Evolutionary conservation across 1,139 yeast species (phyloP), one percentile per base, ranked within the genome.

Genomic region (Pichia sp.): DNA sequence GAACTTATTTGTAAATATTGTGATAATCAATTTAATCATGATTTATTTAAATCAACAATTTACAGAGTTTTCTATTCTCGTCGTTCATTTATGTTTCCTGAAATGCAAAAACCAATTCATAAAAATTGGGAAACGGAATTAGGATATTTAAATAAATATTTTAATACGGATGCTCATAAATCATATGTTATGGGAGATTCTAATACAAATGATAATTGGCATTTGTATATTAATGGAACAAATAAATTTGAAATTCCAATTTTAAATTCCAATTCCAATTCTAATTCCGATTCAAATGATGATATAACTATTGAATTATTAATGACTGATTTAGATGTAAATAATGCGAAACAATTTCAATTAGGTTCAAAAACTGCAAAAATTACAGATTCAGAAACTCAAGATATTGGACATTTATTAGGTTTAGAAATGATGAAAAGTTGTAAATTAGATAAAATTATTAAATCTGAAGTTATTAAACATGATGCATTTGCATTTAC

Each of bases 21-120:
- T 29, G 53, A 58, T n/a, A 65, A 71, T 64, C 50, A 53, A 43
- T 37, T 26, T 22, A 18, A 31, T 3, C 43, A 53, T 11, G 19
- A 38, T 3, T 49, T 6, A 21, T 21, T 21, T 21, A 21, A 21
- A 21, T 21, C 23, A 21, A 6, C 59, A 32, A 80, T 87, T 33
- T 73, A 73, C 64, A 76, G 84, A 52, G 79, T 87, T 11, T 88
- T 89, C 55, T 91, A 91, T 64, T 88, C 96, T 2, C 77, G 96
- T 61, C 79, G 95, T 61, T 75, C 87, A 30, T 89, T 88, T 63
- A 81, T 89, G 91, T 91, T 89, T 60, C 98, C 98, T 11, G 79
- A 80, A 32, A 78, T 74, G 55, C 98, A 91, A 64, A 70, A 74
- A 38, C 78, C 79, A 46, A 81, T 94, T 41, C 97, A 91, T 62